These are phyloP conservation scores for Metarhizium anisopliae DNA, from an alignment of 2,329 filamentous ascomycete genomes.

Conservation along the genomic window DNA sequence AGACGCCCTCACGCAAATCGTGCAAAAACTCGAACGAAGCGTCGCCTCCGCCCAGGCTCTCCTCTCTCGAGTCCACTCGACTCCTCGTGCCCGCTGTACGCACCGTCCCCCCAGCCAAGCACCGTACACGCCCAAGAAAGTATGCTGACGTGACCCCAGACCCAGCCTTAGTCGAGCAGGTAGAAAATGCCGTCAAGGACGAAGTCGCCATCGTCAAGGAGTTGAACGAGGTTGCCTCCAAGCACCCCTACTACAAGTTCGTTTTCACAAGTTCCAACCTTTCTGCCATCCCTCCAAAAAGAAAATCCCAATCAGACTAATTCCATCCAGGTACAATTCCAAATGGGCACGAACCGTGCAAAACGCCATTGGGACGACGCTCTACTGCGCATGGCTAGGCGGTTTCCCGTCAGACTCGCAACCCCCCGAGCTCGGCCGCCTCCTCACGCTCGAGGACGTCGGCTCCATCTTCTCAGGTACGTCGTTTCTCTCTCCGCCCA, in stretches of 20 bases:
- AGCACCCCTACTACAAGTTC: constrained; percentile 94
- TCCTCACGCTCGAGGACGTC: constrained; percentile 83
- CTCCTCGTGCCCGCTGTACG: constrained; percentile 52
- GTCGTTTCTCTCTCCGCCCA: constrained; percentile 8
- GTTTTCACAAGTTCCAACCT: constrained; percentile 5
- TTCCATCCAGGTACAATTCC: constrained; percentile 57
- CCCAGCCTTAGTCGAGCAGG: constrained; percentile 56
- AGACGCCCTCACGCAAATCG: constrained; percentile 74
- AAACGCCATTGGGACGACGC: constrained; percentile 55
- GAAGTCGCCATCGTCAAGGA: constrained; percentile 63
- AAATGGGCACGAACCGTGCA: constrained; percentile 82
- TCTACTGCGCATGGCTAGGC: constrained; percentile 67
- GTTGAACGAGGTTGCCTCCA: constrained; percentile 64
- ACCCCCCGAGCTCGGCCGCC: constrained; percentile 48
- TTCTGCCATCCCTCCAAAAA: not conserved
- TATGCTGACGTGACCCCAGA: constrained; percentile 31
- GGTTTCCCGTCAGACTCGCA: constrained; percentile 43
- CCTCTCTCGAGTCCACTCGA: constrained; percentile 84
- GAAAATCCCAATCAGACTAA: not conserved
- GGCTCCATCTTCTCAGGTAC: constrained; percentile 67
- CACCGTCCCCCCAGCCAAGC: not conserved
- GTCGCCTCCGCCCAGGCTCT: constrained; percentile 73
- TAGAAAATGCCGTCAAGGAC: constrained; percentile 62
- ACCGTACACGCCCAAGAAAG: not conserved
- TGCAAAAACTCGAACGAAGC: constrained; percentile 76